Conservation (phyloP, 2,329 filamentous ascomycete genomes). For the Fusarium gaditjirri region DNA sequence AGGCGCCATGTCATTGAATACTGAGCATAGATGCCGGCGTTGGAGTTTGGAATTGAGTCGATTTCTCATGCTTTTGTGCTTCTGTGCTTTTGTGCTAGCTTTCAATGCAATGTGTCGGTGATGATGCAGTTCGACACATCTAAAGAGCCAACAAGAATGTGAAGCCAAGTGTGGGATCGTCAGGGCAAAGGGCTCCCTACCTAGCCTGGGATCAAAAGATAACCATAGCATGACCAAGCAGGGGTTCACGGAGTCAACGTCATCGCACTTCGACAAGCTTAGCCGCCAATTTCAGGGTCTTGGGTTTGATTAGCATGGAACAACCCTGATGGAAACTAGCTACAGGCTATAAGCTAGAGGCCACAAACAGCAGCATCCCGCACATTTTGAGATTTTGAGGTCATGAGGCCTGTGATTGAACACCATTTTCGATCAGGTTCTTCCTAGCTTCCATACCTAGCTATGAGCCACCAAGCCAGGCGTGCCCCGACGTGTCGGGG, state of each 20-base stretch:
- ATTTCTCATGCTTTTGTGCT: background rate
- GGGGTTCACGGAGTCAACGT: slow-evolving; percentile 23
- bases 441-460: background rate
- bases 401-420: slow-evolving; percentile 5
- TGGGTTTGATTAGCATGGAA: slow-evolving; percentile 1
- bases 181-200: background rate
- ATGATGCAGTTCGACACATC: background rate
- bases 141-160: background rate
- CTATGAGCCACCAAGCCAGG: slow-evolving; percentile 4
- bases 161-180: background rate
- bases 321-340: slow-evolving; percentile 1
- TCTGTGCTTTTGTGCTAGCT: background rate
- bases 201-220: background rate
- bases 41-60: slow-evolving; percentile 24
- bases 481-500: slow-evolving; percentile 9
- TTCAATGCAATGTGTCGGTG: background rate
- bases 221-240: background rate
- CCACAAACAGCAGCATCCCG: background rate
- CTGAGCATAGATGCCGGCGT: slow-evolving; percentile 13
- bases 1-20: slow-evolving; percentile 1
- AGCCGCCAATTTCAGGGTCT: slow-evolving; percentile 29
- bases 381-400: background rate
- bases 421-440: background rate
- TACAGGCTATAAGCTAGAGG: background rate
- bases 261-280: slow-evolving; percentile 20